Percentiles rank a stretch among this genome's conserved stretches.
phyloP scores from a whole-genome alignment of 2,329 filamentous ascomycete species.

The Aspergillus sp. region DNA sequence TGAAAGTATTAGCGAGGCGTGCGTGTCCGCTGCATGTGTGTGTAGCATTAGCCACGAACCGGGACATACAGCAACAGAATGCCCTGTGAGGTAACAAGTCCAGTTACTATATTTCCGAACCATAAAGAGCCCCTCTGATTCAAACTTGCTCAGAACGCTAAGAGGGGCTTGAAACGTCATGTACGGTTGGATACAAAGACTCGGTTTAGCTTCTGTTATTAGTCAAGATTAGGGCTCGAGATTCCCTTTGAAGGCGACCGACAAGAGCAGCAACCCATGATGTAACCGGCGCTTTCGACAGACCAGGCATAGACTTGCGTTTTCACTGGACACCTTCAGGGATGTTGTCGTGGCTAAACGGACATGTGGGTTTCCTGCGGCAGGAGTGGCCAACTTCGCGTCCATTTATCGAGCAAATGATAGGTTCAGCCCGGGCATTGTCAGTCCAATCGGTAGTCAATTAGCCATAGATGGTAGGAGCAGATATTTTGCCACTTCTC shows the following conservation, averaged over 20 bases:
- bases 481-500: not conserved
- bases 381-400: not conserved
- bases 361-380: not conserved
- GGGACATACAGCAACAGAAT: conserved; percentile 9
- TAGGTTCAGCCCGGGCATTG: not conserved
- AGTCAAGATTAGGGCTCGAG: not conserved
- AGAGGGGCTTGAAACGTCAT: not conserved
- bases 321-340: not conserved
- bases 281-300: not conserved
- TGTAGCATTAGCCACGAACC: conserved; percentile 21
- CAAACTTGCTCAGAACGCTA: not conserved
- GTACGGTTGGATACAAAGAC: not conserved
- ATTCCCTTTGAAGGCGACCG: not conserved
- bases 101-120: not conserved
- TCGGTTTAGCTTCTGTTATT: not conserved
- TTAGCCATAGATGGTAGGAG: not conserved
- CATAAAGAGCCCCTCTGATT: not conserved
- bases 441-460: not conserved
- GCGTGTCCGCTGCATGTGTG: conserved; percentile 21
- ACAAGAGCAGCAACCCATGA: not conserved
- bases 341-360: not conserved
- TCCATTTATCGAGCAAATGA: not conserved
- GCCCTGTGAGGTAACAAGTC: not conserved
- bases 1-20: conserved; percentile 26
- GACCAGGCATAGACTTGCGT: not conserved